A percentile compares a stretch with the other conserved stretches of the same genome.
phyloP scores from a whole-genome alignment of 495 filamentous ascomycete species.

The Aspergillus nidulans region DNA sequence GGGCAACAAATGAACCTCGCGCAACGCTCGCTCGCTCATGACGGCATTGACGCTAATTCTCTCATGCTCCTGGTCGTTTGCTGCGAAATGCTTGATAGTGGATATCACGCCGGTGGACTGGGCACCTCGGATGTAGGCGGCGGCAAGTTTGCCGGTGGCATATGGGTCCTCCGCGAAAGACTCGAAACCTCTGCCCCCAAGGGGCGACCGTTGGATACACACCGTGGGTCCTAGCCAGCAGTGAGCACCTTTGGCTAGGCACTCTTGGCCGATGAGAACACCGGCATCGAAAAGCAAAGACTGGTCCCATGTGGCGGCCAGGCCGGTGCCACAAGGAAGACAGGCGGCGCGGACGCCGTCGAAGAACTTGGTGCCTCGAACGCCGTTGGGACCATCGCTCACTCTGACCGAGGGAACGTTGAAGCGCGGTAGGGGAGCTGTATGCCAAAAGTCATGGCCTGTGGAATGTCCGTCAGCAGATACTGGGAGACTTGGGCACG shows the following conservation, averaged over 20 bases:
- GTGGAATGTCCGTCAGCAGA: no score
- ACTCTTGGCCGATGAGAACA: no score
- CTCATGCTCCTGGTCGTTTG: constrained; percentile 60
- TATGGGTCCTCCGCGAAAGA: constrained; percentile 63
- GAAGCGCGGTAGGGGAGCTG: no score
- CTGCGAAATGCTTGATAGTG: constrained; percentile 63
- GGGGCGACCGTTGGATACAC: constrained; percentile 60
- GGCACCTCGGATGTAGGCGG: constrained; percentile 54
- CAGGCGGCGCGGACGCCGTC: constrained; percentile 33
- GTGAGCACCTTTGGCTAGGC: no score
- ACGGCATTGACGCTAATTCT: constrained; percentile 51
- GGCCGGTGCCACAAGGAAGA: background rate
- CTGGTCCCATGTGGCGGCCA: constrained; percentile 57
- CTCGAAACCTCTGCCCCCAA: constrained; percentile 67
- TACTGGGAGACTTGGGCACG: no score
- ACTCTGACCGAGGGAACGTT: no score
- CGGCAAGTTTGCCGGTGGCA: constrained; percentile 56
- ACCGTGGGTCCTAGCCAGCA: no score
- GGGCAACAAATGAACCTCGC: constrained; percentile 63
- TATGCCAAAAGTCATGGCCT: no score
- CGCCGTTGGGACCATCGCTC: background rate
- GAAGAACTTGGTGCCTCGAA: background rate
- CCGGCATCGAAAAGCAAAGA: no score
- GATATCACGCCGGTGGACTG: constrained; percentile 56
- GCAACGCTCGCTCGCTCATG: constrained; percentile 55